Conservation (phyloP, 1,284 basidiomycete species). For the Tylopilus orsonianus region DNA sequence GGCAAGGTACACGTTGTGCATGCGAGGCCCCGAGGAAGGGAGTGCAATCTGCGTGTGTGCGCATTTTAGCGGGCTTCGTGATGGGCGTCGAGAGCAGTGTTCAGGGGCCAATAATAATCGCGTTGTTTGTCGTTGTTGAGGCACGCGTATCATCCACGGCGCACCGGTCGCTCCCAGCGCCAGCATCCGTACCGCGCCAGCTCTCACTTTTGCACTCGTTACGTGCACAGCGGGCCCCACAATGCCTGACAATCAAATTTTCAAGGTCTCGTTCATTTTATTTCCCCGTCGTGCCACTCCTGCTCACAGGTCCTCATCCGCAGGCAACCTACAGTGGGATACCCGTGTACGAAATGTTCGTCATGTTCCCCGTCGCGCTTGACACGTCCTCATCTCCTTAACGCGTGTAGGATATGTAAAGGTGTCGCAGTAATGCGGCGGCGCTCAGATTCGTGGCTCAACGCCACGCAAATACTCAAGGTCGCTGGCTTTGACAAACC, state of each 20-base stretch:
- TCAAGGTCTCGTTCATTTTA: slow-evolving; percentile 54
- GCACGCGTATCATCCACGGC: slow-evolving; percentile 41
- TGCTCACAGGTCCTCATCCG: slow-evolving; percentile 15
- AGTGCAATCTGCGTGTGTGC: background rate
- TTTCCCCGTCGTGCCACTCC: slow-evolving; percentile 10
- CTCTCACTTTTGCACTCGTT: background rate
- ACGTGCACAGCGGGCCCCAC: slow-evolving; percentile 10
- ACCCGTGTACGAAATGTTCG: slow-evolving; percentile 84
- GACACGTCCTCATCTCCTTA: slow-evolving; percentile 35
- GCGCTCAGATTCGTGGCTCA: slow-evolving; percentile 94
- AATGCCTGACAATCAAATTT: slow-evolving; percentile 80
- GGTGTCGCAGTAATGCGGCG: slow-evolving; percentile 97
- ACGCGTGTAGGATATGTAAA: slow-evolving; percentile 81
- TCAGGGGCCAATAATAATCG: slow-evolving; percentile 26
- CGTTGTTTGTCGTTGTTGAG: slow-evolving; percentile 55
- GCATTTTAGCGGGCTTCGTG: no score
- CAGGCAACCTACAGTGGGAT: slow-evolving; percentile 88
- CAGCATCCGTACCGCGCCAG: slow-evolving; percentile 6
- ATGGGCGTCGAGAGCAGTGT: background rate
- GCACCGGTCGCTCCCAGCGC: slow-evolving; percentile 24
- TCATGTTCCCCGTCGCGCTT: slow-evolving; percentile 35
- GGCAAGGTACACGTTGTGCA: slow-evolving; percentile 2
- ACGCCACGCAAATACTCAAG: slow-evolving; percentile 99
- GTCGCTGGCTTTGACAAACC: slow-evolving; percentile 99
- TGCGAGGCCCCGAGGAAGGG: slow-evolving; percentile 6